Conservation (phyloP, 1,284 basidiomycete species). For the Uromyces viciae-fabae region DNA sequence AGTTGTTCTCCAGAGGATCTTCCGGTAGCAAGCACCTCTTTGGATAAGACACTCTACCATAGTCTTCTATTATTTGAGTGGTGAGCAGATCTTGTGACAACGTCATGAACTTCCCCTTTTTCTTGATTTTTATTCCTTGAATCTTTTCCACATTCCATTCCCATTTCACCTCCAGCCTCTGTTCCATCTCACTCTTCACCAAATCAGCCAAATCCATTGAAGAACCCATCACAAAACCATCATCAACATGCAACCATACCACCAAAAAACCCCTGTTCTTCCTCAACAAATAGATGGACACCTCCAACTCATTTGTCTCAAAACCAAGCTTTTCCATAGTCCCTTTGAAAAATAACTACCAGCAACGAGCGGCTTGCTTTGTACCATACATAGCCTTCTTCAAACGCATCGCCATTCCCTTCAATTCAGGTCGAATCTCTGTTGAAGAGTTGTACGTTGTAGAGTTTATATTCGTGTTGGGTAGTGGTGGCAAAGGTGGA, state of each 20-base stretch:
- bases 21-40: not conserved
- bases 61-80: not conserved
- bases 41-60: not conserved
- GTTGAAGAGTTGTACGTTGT: not conserved
- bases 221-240: too few relatives aligned
- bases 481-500: too few relatives aligned
- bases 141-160: not conserved
- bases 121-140: not conserved
- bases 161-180: not conserved
- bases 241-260: too few relatives aligned
- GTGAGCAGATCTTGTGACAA: not conserved
- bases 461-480: not conserved
- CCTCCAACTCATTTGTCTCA: not conserved
- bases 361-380: not conserved
- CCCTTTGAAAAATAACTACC: not conserved
- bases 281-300: not conserved
- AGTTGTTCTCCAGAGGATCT: not conserved
- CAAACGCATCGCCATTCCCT: not conserved
- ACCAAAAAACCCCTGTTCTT: not conserved
- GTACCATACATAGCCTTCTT: constrained; percentile 19
- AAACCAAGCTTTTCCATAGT: not conserved
- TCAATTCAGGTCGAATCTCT: not conserved
- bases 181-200: not conserved
- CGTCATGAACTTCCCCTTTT: not conserved
- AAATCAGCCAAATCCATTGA: not conserved